Conservation (phyloP, 768 basidiomycete species). For the Daedaleopsis sinensis region DNA sequence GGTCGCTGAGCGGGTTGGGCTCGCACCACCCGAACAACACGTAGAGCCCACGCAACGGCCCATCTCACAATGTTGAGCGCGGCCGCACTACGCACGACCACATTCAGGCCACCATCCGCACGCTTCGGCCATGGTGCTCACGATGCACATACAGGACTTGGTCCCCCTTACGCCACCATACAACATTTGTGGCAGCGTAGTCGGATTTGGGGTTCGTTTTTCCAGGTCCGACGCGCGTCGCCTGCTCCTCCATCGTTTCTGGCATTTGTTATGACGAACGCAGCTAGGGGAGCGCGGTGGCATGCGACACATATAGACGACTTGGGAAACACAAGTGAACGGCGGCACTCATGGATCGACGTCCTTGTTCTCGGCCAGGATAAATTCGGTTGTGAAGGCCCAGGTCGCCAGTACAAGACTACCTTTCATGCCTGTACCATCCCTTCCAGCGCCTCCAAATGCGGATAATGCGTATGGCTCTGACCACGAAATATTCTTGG, state of each 20-base stretch:
- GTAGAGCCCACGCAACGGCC: conserved; percentile 5
- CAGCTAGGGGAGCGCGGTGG: not conserved
- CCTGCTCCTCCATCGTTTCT: not conserved
- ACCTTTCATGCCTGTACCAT: conserved; percentile 2
- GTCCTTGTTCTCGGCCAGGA: conserved; percentile 14
- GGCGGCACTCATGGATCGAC: conserved; percentile 11
- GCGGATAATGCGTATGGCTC: conserved; percentile 2
- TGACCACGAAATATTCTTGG: conserved; percentile 1
- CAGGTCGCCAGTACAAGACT: conserved; percentile 9
- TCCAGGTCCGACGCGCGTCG: conserved; percentile 11
- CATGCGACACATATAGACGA: conserved; percentile 10
- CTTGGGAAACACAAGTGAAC: conserved; percentile 13
- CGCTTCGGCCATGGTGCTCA: not conserved
- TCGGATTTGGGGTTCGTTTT: conserved; percentile 12
- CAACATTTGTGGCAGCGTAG: conserved; percentile 12
- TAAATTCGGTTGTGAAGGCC: conserved; percentile 1
- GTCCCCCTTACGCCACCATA: conserved; percentile 4
- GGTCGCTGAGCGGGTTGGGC: not conserved
- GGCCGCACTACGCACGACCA: conserved; percentile 9
- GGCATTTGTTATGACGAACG: conserved; percentile 14
- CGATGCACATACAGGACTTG: conserved; percentile 5
- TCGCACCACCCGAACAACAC: not conserved
- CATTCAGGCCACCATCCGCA: conserved; percentile 12
- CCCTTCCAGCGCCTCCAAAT: conserved; percentile 11
- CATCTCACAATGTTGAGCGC: conserved; percentile 6